A percentile compares a stretch with the other conserved stretches of the same genome.
These are phyloP conservation scores for Scedosporium boydii DNA, from an alignment of 2,329 filamentous ascomycete genomes.

Conservation along the genomic window DNA sequence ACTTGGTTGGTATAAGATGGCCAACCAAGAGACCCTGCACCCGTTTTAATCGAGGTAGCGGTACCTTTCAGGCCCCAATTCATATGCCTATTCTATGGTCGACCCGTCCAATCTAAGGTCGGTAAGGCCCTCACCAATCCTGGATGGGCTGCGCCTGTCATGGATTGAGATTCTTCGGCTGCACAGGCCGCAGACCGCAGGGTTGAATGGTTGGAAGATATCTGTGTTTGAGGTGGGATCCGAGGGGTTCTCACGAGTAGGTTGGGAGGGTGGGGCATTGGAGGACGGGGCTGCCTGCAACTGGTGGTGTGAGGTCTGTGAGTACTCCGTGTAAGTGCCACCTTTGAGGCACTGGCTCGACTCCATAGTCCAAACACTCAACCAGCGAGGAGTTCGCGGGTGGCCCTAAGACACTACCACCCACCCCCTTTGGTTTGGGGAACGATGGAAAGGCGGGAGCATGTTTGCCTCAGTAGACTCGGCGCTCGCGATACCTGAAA, in stretches of 20 bases:
- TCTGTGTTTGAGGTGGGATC: not conserved
- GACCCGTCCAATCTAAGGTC: not conserved
- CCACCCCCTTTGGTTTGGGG: too few species aligned
- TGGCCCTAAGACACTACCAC: too few species aligned
- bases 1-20: not conserved
- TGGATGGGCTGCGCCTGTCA: not conserved
- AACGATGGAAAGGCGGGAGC: too few species aligned
- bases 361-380: too few species aligned
- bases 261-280: not conserved
- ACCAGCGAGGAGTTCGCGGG: too few species aligned
- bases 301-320: slow-evolving; percentile 1
- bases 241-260: not conserved
- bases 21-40: not conserved
- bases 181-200: slow-evolving; percentile 2
- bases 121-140: not conserved
- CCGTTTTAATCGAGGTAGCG: not conserved
- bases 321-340: not conserved
- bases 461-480: too few species aligned
- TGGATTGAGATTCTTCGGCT: not conserved
- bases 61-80: not conserved
- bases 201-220: not conserved
- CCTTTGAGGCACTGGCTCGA: too few species aligned
- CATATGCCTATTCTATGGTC: not conserved
- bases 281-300: not conserved
- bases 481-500: too few species aligned